Conservation (phyloP, 805 yeast genomes). For the Metschnikowia reukaufii region DNA sequence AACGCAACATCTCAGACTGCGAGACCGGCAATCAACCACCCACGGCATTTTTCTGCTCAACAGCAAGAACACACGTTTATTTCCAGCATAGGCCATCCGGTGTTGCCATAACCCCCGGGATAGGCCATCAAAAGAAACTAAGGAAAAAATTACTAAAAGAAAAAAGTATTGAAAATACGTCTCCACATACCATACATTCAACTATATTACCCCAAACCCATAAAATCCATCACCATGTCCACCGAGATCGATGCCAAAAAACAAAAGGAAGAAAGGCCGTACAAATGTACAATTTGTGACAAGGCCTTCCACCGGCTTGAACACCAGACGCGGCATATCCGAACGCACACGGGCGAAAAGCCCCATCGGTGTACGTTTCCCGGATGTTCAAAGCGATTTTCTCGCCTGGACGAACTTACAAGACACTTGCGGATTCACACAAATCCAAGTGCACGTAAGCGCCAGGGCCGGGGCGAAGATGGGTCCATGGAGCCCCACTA, state of each 20-base stretch:
- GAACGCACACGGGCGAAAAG: constrained; percentile 93
- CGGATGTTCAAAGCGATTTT: constrained; percentile 78
- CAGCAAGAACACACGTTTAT: too few relatives aligned
- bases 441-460: constrained; percentile 40
- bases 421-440: constrained; percentile 81
- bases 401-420: constrained; percentile 82
- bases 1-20: too few relatives aligned
- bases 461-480: constrained; percentile 13
- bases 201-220: too few relatives aligned
- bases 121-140: background rate
- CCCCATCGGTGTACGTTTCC: constrained; percentile 85
- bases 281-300: constrained; percentile 79
- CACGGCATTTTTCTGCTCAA: too few relatives aligned
- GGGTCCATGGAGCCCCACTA: constrained; percentile 4
- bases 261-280: constrained; percentile 54
- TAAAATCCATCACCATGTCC: too few relatives aligned
- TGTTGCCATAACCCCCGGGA: background rate
- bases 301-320: constrained; percentile 87
- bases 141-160: too few relatives aligned
- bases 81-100: too few relatives aligned
- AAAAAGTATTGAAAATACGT: too few relatives aligned
- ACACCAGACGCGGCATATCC: constrained; percentile 87
- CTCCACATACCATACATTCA: too few relatives aligned
- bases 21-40: too few relatives aligned
- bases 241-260: constrained; percentile 5